phyloP scores from a whole-genome alignment of 208 protist species.

The Wallacemonas sp. region DNA sequence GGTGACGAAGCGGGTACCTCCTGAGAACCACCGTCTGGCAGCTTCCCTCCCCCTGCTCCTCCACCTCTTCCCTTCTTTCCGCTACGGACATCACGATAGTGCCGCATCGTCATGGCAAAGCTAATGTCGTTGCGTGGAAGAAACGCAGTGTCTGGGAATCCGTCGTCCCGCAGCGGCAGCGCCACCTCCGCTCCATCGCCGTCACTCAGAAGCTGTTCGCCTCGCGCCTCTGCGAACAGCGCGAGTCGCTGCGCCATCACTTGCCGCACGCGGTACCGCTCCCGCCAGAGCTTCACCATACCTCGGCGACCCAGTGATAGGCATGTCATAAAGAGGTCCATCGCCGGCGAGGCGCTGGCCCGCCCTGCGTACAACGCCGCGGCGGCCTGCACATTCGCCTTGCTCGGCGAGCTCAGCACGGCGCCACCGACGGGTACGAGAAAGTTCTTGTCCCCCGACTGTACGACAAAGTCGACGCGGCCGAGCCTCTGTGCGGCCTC shows the following conservation, averaged over 20 bases:
- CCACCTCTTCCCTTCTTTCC: not conserved
- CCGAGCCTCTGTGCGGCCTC: conserved; percentile 67
- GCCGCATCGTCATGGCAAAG: conserved; percentile 71
- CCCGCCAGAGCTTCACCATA: conserved; percentile 68
- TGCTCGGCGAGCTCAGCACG: conserved; percentile 38
- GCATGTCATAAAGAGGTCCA: conserved; percentile 97
- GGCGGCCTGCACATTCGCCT: conserved; percentile 26
- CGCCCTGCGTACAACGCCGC: conserved; percentile 90
- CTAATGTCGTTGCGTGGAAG: conserved; percentile 79
- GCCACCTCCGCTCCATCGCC: conserved; percentile 34
- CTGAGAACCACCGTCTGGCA: not conserved
- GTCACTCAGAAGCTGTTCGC: conserved; percentile 51
- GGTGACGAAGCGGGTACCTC: not conserved
- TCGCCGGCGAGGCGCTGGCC: conserved; percentile 84
- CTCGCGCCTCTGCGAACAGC: conserved; percentile 45
- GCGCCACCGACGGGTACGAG: conserved; percentile 97
- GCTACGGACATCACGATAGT: conserved; percentile 1
- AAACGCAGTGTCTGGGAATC: not conserved
- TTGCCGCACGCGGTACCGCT: conserved; percentile 62
- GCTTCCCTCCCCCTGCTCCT: not conserved
- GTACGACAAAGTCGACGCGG: conserved; percentile 93
- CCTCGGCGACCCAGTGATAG: conserved; percentile 91
- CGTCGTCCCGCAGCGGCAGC: conserved; percentile 31
- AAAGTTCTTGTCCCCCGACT: conserved; percentile 99
- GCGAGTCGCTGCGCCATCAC: conserved; percentile 35